Conservation (phyloP, 306 rosid genomes). For the Ormosia emarginata region DNA sequence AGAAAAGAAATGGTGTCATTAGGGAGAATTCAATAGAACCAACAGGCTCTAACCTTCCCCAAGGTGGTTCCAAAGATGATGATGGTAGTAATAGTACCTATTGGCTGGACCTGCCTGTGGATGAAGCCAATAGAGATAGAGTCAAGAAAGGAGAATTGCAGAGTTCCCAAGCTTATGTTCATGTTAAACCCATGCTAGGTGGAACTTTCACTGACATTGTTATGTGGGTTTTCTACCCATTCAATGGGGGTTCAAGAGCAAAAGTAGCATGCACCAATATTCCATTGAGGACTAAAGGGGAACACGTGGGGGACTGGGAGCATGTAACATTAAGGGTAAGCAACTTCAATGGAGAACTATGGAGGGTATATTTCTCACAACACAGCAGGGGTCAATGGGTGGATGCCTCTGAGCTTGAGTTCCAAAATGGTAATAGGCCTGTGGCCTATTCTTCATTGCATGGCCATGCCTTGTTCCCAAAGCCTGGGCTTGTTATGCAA, state of each 20-base stretch:
- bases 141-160: slow-evolving; percentile 56
- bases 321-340: slow-evolving; percentile 73
- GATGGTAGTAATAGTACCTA: slow-evolving; percentile 25
- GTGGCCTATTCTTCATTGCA: slow-evolving; percentile 58
- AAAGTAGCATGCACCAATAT: slow-evolving; percentile 42
- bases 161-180: slow-evolving; percentile 44
- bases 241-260: slow-evolving; percentile 66
- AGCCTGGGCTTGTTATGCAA: slow-evolving; percentile 61
- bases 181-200: slow-evolving; percentile 71
- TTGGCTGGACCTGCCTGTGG: slow-evolving; percentile 68
- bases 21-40: slow-evolving; percentile 24
- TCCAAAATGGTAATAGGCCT: slow-evolving; percentile 39
- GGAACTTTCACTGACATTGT: slow-evolving; percentile 64
- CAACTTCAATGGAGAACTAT: slow-evolving; percentile 61
- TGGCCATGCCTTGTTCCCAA: slow-evolving; percentile 64
- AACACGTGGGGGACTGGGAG: slow-evolving; percentile 85
- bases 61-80: slow-evolving; percentile 41
- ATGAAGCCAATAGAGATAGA: slow-evolving; percentile 30
- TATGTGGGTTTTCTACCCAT: slow-evolving; percentile 78
- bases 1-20: slow-evolving; percentile 24
- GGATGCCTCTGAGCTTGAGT: slow-evolving; percentile 55
- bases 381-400: slow-evolving; percentile 76
- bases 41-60: slow-evolving; percentile 63
- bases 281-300: slow-evolving; percentile 54
- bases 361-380: slow-evolving; percentile 56